Percentiles rank a stretch among this genome's conserved stretches.
These are phyloP conservation scores for Rhizopogon rudus DNA, from an alignment of 768 basidiomycete genomes.

Conservation along the genomic window DNA sequence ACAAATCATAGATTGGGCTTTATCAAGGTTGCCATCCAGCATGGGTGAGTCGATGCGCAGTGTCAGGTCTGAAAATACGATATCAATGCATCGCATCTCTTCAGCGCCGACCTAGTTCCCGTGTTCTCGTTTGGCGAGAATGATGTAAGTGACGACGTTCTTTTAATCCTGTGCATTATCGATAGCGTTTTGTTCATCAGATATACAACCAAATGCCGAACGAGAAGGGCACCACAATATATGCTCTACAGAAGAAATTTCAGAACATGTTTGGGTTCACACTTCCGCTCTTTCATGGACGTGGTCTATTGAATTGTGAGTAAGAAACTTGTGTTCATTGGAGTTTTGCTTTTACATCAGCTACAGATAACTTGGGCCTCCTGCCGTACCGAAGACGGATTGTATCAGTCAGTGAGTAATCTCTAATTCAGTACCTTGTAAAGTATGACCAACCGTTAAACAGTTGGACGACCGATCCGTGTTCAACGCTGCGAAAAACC, in stretches of 20 bases:
- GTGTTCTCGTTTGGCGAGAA: constrained; percentile 99
- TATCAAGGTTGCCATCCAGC: constrained; percentile 89
- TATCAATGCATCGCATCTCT: constrained; percentile 3
- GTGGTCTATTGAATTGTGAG: constrained; percentile 92
- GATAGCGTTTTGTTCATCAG: constrained; percentile 33
- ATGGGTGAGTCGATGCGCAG: constrained; percentile 51
- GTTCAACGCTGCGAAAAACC: constrained; percentile 77
- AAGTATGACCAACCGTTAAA: not conserved
- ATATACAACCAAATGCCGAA: constrained; percentile 98
- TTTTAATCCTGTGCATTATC: not conserved
- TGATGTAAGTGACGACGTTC: constrained; percentile 55
- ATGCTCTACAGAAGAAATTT: constrained; percentile 85
- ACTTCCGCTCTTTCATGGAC: constrained; percentile 93
- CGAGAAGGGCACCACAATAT: constrained; percentile 84
- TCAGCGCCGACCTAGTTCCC: constrained; percentile 90
- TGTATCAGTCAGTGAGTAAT: constrained; percentile 87
- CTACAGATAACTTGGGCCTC: constrained; percentile 84
- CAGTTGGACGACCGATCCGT: constrained; percentile 88
- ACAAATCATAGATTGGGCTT: constrained; percentile 67
- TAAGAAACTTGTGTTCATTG: not conserved
- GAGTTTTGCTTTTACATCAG: not conserved
- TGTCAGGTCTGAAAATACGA: not conserved
- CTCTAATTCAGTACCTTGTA: not conserved
- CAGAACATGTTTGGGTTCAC: constrained; percentile 94
- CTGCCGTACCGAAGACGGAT: constrained; percentile 96